These are phyloP conservation scores for Marasmius tenuissimus DNA, from an alignment of 1,284 basidiomycete genomes.

Conservation along the genomic window DNA sequence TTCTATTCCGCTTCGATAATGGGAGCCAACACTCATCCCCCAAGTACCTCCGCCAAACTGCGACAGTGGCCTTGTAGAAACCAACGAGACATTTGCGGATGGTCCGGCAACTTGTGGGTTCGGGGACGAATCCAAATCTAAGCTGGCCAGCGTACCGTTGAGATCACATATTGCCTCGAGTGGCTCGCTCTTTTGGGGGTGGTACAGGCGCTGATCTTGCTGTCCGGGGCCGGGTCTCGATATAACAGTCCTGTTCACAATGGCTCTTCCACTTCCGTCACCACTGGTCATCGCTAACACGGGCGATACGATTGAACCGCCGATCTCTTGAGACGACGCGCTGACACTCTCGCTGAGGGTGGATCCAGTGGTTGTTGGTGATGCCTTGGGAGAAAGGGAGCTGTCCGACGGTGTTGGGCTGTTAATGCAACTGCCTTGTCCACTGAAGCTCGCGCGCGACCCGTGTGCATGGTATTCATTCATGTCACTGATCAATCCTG, in stretches of 20 bases:
- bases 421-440: constrained; percentile 24
- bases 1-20: too few relatives aligned
- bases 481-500: neutral
- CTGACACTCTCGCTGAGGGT: constrained; percentile 23
- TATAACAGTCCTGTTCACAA: neutral
- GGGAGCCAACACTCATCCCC: too few relatives aligned
- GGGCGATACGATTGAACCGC: constrained; percentile 38
- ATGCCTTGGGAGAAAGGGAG: constrained; percentile 31
- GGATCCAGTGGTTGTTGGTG: constrained; percentile 48
- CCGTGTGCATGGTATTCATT: too few relatives aligned
- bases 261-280: neutral
- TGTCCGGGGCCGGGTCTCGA: constrained; percentile 8
- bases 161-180: constrained; percentile 30
- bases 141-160: too few relatives aligned
- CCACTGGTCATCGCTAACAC: constrained; percentile 16
- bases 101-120: too few relatives aligned
- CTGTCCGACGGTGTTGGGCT: constrained; percentile 22
- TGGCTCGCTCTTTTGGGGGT: neutral
- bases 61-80: too few relatives aligned
- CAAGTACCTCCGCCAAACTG: too few relatives aligned
- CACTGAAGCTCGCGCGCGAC: neutral
- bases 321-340: neutral
- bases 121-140: too few relatives aligned
- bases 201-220: constrained; percentile 30
- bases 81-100: too few relatives aligned